Evolutionary conservation across 495 filamentous ascomycete species (phyloP), one percentile per base, ranked within the genome.

Genomic region (Podospora bellae-mahoneyi): DNA sequence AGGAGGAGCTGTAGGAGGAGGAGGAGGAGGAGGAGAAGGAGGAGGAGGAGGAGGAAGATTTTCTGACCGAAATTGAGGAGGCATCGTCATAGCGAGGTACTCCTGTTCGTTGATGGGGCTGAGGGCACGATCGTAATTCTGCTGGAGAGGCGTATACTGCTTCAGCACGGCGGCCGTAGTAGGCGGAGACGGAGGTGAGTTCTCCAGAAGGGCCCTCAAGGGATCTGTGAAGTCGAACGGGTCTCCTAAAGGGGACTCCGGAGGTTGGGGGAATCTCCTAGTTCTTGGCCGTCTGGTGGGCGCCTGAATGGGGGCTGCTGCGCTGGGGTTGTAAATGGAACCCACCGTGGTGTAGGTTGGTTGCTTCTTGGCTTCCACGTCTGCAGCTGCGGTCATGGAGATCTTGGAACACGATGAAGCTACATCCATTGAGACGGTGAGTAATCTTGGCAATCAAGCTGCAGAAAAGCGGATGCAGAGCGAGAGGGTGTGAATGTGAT

Each of bases 331-430:
- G 72, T 80, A 82, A 32, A 83, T 72, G 15, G 82, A 81, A 18
- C 82, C 82, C 23, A 82, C 82, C 6, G 82, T 84, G 7, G 81
- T 84, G 65, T 80, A 84, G 5, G 74, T 78, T 13, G 75, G 72
- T 63, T 73, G 73, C 13, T 53, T 64, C 53, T 6, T 64, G 19
- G 39, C 15, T 48, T 48, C 39, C 39, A 48, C 7, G 15, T 16
- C 39, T 48, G 23, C 27, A 59, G 62, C 68, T 19, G 67, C 48
- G 7, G 32, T 67, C 66, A 65, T 61, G 27, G 64, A 34, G 13
- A 59, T 48, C 39, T 48, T 48, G 23, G 4, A 66, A 19, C 27
- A 32, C n/a, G 44, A 30, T 59, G 20, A 64, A 55, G 67, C 62
- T 23, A 63, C 26, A 20, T 60, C 56, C 59, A 57, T 27, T 44